Evolutionary conservation across 106 monocot species (phyloP).

Genomic region (Dioscorea zingiberensis): DNA sequence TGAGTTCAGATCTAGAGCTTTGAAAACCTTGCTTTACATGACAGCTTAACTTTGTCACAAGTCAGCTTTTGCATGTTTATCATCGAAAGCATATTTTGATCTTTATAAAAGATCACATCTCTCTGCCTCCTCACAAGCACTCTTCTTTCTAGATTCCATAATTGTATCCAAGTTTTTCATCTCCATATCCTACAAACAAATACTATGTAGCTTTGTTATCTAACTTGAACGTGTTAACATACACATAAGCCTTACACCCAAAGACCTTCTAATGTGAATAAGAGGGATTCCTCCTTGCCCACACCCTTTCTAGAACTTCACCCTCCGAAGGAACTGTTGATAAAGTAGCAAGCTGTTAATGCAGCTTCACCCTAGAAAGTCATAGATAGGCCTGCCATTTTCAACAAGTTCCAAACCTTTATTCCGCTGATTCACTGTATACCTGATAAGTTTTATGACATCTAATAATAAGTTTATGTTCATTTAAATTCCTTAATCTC

Average conservation of each 20-base stretch:
- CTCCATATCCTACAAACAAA: no score
- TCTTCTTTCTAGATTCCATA: background rate
- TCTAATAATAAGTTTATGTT: no score
- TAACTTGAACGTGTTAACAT: background rate
- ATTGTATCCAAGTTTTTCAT: no score
- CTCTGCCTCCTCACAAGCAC: background rate
- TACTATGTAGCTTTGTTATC: no score
- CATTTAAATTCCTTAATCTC: no score
- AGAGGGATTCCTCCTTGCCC: background rate
- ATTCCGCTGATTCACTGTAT: no score
- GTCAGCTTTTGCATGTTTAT: no score
- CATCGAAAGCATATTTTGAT: no score
- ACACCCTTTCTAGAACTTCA: background rate
- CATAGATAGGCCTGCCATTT: background rate
- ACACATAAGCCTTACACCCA: background rate
- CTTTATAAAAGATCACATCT: slow-evolving; percentile 1
- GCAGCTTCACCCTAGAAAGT: background rate
- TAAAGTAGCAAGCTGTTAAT: slow-evolving; percentile 1
- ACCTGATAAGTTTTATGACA: no score
- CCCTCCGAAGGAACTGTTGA: background rate
- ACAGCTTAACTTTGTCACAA: no score
- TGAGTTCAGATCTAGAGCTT: no score
- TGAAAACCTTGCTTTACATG: no score
- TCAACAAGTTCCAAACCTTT: background rate
- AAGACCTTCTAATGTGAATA: background rate